phyloP scores from a whole-genome alignment of 2,329 filamentous ascomycete species.

The Bertia moriformis region DNA sequence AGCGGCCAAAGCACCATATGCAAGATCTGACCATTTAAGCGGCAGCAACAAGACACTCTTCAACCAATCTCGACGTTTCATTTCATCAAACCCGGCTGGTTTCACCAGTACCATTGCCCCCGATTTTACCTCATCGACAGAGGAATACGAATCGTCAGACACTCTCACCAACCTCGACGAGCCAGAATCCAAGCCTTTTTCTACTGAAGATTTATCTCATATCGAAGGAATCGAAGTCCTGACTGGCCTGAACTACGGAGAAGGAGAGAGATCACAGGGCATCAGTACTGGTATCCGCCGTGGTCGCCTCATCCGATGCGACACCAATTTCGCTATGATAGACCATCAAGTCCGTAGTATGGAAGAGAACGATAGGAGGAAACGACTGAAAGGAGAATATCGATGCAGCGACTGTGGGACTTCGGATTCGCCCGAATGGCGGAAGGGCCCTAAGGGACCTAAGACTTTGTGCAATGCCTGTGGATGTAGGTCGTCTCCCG shows the following conservation, averaged over 20 bases:
- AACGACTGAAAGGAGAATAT: constrained; percentile 45
- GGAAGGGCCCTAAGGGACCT: constrained; percentile 46
- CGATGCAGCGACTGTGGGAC: constrained; percentile 51
- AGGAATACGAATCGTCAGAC: background rate
- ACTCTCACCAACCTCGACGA: constrained; percentile 11
- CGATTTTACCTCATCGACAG: background rate
- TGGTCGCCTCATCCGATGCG: background rate
- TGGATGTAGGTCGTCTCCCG: constrained; percentile 28
- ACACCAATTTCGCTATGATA: background rate
- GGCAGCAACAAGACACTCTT: too few species aligned
- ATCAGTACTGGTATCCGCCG: background rate
- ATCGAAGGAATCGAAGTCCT: background rate
- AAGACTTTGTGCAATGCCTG: constrained; percentile 54
- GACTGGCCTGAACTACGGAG: background rate
- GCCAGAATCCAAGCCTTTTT: constrained; percentile 11
- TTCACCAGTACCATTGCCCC: constrained; percentile 5
- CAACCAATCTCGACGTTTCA: constrained; percentile 25
- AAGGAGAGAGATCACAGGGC: constrained; percentile 1
- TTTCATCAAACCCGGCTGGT: constrained; percentile 13
- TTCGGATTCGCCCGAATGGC: constrained; percentile 49
- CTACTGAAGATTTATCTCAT: background rate
- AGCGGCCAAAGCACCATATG: constrained; percentile 17
- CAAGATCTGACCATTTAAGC: too few species aligned
- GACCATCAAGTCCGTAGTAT: background rate
- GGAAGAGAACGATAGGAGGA: constrained; percentile 21